A percentile compares a stretch with the other conserved stretches of the same genome.
These are phyloP conservation scores for Gynandropsis gynandra DNA, from an alignment of 345 rosid species.

Conservation along the genomic window DNA sequence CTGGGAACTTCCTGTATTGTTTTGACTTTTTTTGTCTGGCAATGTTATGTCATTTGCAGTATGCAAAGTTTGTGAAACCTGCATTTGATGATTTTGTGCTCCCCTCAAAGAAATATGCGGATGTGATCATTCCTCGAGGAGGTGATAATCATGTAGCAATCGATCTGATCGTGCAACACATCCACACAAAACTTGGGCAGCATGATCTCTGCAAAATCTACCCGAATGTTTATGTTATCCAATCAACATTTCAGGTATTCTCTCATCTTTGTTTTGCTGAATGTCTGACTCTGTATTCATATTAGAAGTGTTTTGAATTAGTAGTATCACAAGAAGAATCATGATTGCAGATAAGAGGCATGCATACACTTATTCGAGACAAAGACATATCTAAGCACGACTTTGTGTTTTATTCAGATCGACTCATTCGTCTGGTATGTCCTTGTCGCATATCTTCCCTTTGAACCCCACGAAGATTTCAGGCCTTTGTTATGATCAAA, in stretches of 20 bases:
- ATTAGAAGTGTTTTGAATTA: slow-evolving; percentile 1
- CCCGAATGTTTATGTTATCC: slow-evolving; percentile 70
- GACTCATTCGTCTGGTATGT: slow-evolving; percentile 87
- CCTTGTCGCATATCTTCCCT: slow-evolving; percentile 12
- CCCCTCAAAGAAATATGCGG: slow-evolving; percentile 94
- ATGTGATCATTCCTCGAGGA: slow-evolving; percentile 90
- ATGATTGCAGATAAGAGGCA: slow-evolving; percentile 83
- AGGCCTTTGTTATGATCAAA: slow-evolving; percentile 8
- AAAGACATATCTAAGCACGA: slow-evolving; percentile 92
- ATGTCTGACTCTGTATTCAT: slow-evolving; percentile 9
- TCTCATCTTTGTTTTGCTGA: slow-evolving; percentile 5
- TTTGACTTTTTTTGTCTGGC: slow-evolving; percentile 5
- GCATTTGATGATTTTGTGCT: slow-evolving; percentile 98
- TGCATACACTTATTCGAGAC: slow-evolving; percentile 99
- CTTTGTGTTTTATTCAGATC: slow-evolving; percentile 95
- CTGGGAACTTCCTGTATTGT: slow-evolving; percentile 11
- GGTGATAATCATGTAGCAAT: slow-evolving; percentile 95
- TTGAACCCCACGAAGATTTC: slow-evolving; percentile 12
- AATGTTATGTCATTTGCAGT: slow-evolving; percentile 45
- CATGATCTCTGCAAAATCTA: slow-evolving; percentile 92
- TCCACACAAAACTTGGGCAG: slow-evolving; percentile 87
- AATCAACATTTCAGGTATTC: slow-evolving; percentile 87
- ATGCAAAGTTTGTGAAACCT: slow-evolving; percentile 96
- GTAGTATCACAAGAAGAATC: slow-evolving; percentile 20
- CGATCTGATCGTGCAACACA: slow-evolving; percentile 94